Evolutionary conservation across 768 basidiomycete genomes (phyloP), one percentile per base, ranked within the genome.

Genomic region (Paxillus involutus): DNA sequence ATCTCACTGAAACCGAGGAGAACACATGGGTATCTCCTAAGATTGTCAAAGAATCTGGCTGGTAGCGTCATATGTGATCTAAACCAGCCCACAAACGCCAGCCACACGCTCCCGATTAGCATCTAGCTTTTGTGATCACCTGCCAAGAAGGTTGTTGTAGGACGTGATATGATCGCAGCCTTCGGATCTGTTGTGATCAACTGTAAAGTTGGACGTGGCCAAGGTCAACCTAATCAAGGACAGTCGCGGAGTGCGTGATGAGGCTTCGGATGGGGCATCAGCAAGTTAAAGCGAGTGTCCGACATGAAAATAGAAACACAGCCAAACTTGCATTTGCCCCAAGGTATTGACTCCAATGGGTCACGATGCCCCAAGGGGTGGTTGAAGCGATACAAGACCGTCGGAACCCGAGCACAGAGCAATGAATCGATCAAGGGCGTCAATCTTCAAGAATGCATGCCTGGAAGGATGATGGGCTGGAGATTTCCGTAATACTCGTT

Each of bases 271-370:
- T n/a, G 19, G 5, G 24, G 1, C 12, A 16, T 47, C 3, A 53
- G 46, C 48, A 0, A 12, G 36, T 21, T 26, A 26, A 26, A 26
- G 5, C 6, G 26, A 5, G 26, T 26, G 26, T 26, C 26, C 1
- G 21, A 21, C 14, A 47, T 11, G 12, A 36, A 32, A 41, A 13
- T 26, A 30, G 19, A 14, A n/a, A 49, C 77, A 13, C 68, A 86
- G 84, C 84, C 84, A 87, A 52, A 87, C 79, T 66, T 77, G 64
- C 0, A 70, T 69, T 67, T 86, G 83, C 6, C 6, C 4, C 26
- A 26, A 26, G 84, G 78, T 60, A 75, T 75, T 0, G 81, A 73
- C 56, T 77, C 78, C 19, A 87, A 49, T 0, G 78, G 0, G 84
- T 86, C 3, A 86, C 81, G 35, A 86, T 80, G 1, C 85, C 86